Evolutionary conservation across 2,329 filamentous ascomycete species (phyloP).

Genomic region (Aspergillus niger): DNA sequence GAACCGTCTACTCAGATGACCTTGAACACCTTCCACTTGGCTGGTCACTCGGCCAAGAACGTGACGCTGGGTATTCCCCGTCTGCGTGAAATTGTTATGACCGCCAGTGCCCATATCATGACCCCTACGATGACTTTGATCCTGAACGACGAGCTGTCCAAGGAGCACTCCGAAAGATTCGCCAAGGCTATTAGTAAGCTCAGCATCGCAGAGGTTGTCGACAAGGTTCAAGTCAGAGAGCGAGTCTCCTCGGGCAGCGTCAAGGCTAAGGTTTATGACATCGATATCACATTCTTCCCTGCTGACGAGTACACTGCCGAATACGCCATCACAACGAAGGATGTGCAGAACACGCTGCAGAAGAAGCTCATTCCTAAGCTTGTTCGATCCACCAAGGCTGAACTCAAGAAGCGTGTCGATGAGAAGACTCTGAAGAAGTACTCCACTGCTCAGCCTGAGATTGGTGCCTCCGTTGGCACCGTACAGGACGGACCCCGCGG

Average conservation of each 20-base stretch:
- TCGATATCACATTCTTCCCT: constrained; percentile 82
- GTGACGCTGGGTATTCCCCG: constrained; percentile 98
- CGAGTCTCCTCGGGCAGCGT: constrained; percentile 69
- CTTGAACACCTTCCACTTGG: constrained; percentile 98
- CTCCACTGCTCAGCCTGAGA: constrained; percentile 72
- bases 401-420: constrained; percentile 75
- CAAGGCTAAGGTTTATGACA: constrained; percentile 80
- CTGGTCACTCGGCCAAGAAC: constrained; percentile 97
- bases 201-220: constrained; percentile 78
- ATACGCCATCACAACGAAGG: constrained; percentile 77
- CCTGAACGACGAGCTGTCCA: constrained; percentile 70
- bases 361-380: constrained; percentile 74
- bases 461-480: constrained; percentile 65
- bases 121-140: constrained; percentile 77
- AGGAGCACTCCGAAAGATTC: constrained; percentile 72
- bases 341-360: constrained; percentile 80
- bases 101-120: constrained; percentile 82
- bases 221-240: constrained; percentile 79
- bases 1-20: constrained; percentile 99
- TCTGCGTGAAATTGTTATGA: constrained; percentile 97
- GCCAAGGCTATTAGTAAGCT: constrained; percentile 90
- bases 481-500: constrained; percentile 55
- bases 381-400: constrained; percentile 69
- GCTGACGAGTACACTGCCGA: constrained; percentile 78
- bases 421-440: constrained; percentile 58